Base-by-base conservation (phyloP, 768 basidiomycete species). In the Termitomyces sp. region DNA sequence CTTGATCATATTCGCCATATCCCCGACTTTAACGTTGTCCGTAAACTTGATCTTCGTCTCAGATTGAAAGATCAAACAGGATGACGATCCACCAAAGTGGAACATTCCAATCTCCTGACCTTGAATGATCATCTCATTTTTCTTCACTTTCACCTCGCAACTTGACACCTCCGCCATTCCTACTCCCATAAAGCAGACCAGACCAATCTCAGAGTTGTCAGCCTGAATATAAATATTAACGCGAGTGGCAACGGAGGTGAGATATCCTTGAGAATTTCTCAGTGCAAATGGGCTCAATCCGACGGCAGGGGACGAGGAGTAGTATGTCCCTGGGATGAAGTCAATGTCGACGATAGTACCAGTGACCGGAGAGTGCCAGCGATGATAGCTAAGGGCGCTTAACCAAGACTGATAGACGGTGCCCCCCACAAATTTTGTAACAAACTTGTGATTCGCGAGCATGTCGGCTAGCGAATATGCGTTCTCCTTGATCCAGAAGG, bases 71-170 rank as follows among this genome's bases (percentile, higher is more conserved):
- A 82, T 55, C 45, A 78, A 57, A 54, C 73, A 67, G 55, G 80
- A 73, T 1, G 79, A 74, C 34, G 79, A 84, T 6, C 83, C 83
- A 0, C 53, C 83, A 68, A 82, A 84, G 63, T 83, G 83, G 77
- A 86, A 82, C 75, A 71, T 76, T 56, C 85, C 85, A 0, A 83
- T 56, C 62, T 84, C 67, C 28, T 85, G 78, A 1, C 86, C 84
- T 58, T 77, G 78, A 52, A 66, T 69, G 22, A 54, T 22, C 14
- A 35, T 24, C 2, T 41, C 35, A 15, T 26, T 78, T 15, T 64
- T 70, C 62, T 66, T 67, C 21, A 84, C 83, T 0, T 68, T 76
- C 19, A 77, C 62, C 58, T 78, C 75, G 57, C 78, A 81, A n/a
- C 82, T 34, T 14, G 34, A 85, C 1, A 86, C 75, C 65, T 87